These are phyloP conservation scores for Podospora australis DNA, from an alignment of 495 filamentous ascomycete species.

Conservation along the genomic window DNA sequence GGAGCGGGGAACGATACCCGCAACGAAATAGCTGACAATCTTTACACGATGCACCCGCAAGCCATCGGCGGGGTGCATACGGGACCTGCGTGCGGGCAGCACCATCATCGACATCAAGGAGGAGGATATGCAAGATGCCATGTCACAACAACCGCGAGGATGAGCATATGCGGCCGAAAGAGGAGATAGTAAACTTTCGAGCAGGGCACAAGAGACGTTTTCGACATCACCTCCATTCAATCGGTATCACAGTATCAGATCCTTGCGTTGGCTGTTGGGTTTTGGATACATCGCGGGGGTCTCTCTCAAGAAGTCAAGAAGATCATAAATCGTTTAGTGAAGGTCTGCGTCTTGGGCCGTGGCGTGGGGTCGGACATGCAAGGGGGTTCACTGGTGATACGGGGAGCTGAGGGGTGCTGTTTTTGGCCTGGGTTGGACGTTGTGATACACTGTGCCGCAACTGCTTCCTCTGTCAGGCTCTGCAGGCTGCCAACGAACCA, in stretches of 20 bases:
- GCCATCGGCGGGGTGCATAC: neutral
- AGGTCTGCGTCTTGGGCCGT: neutral
- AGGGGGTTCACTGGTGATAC: neutral
- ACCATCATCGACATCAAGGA: neutral
- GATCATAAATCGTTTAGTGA: neutral
- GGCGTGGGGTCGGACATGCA: neutral
- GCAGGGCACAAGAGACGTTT: too few relatives aligned
- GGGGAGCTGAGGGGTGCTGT: slow-evolving; percentile 2
- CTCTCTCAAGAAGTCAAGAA: too few relatives aligned
- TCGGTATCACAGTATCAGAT: neutral
- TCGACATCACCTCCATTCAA: neutral
- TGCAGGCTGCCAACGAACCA: slow-evolving; percentile 7
- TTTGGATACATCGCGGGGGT: neutral
- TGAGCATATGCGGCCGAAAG: neutral
- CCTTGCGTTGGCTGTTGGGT: neutral
- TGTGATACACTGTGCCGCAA: slow-evolving; percentile 17
- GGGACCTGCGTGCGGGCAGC: neutral
- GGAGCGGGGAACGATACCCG: neutral
- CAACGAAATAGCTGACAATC: neutral
- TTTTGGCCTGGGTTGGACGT: slow-evolving; percentile 9
- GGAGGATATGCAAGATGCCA: neutral
- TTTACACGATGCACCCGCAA: neutral
- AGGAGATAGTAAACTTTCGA: too few relatives aligned
- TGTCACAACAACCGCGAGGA: neutral
- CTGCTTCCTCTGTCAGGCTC: neutral